Percentiles rank a stretch among this genome's conserved stretches.
Evolutionary conservation across 1,139 yeast species (phyloP).

Genomic region (Debaryomyces subglobosus): DNA sequence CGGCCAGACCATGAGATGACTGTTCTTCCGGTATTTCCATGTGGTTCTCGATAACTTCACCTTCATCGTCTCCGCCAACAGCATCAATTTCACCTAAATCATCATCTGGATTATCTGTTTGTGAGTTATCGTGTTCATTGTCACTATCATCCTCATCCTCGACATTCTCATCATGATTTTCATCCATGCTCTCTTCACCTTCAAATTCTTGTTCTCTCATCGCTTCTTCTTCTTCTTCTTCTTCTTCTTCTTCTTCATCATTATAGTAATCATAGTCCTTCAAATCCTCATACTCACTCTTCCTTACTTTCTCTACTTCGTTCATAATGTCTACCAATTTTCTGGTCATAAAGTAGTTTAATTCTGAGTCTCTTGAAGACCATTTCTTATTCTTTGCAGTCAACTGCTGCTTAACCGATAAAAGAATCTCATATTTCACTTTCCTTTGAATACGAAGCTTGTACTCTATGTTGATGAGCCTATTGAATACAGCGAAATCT

Average conservation of each 20-base stretch:
- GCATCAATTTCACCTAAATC: background rate
- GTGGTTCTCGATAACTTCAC: conserved; percentile 12
- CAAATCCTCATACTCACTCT: conserved; percentile 26
- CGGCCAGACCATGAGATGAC: conserved; percentile 2
- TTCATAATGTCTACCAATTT: conserved; percentile 34
- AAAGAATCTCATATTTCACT: conserved; percentile 40
- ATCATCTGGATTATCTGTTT: conserved; percentile 14
- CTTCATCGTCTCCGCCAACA: conserved; percentile 10
- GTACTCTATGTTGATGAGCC: conserved; percentile 39
- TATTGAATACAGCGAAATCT: conserved; percentile 31
- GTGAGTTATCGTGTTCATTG: conserved; percentile 13
- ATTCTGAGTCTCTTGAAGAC: conserved; percentile 40
- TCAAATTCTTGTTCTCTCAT: conserved; percentile 14
- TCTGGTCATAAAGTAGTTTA: conserved; percentile 40
- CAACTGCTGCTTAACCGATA: conserved; percentile 35
- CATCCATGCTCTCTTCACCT: conserved; percentile 17
- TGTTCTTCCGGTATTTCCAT: conserved; percentile 13
- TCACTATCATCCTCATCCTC: conserved; percentile 13
- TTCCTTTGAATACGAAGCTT: conserved; percentile 35
- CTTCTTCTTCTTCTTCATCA: conserved; percentile 17
- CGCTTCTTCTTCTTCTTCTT: conserved; percentile 17
- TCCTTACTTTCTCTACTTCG: conserved; percentile 34
- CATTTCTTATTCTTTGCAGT: conserved; percentile 40
- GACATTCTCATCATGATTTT: conserved; percentile 11
- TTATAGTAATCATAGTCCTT: conserved; percentile 19